Evolutionary conservation across 441 rosid species (phyloP).

Genomic region (Isatis lusitanica): DNA sequence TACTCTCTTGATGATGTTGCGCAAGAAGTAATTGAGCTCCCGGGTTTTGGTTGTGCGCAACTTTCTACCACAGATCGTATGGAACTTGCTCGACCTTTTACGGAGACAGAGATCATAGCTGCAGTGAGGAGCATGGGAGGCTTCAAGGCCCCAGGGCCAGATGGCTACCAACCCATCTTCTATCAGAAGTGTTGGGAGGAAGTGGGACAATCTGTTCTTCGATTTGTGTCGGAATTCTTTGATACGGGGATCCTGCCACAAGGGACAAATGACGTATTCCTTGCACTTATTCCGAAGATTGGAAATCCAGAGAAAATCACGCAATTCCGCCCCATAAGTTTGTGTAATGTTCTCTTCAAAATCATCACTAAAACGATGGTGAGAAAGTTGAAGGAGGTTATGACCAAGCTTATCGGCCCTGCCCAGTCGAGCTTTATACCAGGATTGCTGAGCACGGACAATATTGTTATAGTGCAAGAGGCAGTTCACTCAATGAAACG

Average conservation of each 20-base stretch:
- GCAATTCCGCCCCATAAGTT: background rate
- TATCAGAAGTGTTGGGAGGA: background rate
- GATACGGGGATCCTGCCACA: background rate
- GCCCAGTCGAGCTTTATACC: no score
- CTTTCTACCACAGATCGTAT: no score
- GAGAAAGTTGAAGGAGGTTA: no score
- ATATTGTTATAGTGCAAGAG: no score
- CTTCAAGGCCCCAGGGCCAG: background rate
- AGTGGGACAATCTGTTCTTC: background rate
- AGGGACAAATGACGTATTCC: background rate
- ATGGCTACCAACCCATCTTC: background rate
- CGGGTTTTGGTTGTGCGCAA: no score
- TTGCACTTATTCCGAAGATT: background rate
- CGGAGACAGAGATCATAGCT: background rate
- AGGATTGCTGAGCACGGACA: no score
- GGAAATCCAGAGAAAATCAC: background rate
- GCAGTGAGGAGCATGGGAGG: background rate
- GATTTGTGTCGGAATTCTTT: background rate
- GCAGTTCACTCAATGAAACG: no score
- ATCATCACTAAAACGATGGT: background rate
- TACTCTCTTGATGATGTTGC: no score
- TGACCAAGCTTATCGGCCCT: no score
- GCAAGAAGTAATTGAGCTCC: no score
- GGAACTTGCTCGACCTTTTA: background rate
- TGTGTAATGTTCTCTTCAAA: background rate